A percentile compares a stretch with the other conserved stretches of the same genome.
These are phyloP conservation scores for Actinomucor elegans DNA, from an alignment of 371 early-diverging fungal species.

Conservation along the genomic window DNA sequence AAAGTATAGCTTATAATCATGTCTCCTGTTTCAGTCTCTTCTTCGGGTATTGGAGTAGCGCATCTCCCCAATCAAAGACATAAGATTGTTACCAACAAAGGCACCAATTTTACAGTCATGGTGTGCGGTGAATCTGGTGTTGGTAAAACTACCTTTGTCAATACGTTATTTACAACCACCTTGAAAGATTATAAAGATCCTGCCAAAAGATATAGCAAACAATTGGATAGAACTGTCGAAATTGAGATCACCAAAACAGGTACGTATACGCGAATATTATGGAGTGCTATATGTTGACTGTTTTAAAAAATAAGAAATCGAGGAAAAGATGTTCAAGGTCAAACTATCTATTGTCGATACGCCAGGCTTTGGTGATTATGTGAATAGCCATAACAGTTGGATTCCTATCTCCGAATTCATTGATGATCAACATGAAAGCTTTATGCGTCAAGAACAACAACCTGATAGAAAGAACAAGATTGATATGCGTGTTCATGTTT, in stretches of 20 bases:
- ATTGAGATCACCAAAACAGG: slow-evolving; percentile 82
- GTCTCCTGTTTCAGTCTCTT: slow-evolving; percentile 51
- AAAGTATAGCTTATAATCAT: no score
- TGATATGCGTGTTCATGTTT: slow-evolving; percentile 84
- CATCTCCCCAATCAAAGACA: slow-evolving; percentile 98
- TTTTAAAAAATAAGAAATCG: slow-evolving; percentile 74
- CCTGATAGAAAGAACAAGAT: slow-evolving; percentile 54
- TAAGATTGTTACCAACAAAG: slow-evolving; percentile 90
- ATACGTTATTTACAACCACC: slow-evolving; percentile 76
- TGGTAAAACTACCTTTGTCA: slow-evolving; percentile 86
- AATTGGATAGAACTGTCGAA: slow-evolving; percentile 71
- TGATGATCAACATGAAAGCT: slow-evolving; percentile 92
- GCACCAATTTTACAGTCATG: slow-evolving; percentile 92
- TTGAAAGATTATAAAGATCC: slow-evolving; percentile 67
- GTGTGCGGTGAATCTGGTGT: slow-evolving; percentile 82
- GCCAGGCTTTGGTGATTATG: slow-evolving; percentile 90
- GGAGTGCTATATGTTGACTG: no score
- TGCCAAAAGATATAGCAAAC: slow-evolving; percentile 49
- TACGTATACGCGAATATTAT: no score
- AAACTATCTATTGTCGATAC: slow-evolving; percentile 90
- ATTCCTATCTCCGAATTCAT: slow-evolving; percentile 77
- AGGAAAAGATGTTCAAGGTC: slow-evolving; percentile 94
- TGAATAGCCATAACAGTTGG: slow-evolving; percentile 71
- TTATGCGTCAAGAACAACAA: slow-evolving; percentile 74
- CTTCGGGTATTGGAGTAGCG: slow-evolving; percentile 88